These are phyloP conservation scores for Berkeleyomyces rouxiae DNA, from an alignment of 2,329 filamentous ascomycete genomes.

Conservation along the genomic window DNA sequence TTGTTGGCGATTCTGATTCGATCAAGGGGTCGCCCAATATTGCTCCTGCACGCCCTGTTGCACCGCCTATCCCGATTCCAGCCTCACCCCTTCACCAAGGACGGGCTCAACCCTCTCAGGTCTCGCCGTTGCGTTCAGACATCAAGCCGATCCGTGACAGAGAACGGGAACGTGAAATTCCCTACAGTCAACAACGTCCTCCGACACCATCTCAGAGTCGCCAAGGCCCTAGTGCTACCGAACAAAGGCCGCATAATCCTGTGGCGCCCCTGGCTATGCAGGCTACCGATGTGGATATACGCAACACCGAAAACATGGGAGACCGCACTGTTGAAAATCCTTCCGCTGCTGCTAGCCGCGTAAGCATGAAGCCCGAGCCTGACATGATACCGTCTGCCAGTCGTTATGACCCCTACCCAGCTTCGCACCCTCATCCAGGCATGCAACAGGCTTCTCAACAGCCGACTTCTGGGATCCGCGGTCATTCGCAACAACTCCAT, in stretches of 20 bases:
- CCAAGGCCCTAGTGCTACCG: not conserved
- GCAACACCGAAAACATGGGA: not conserved
- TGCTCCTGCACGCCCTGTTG: not conserved
- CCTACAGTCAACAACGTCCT: conserved; percentile 14
- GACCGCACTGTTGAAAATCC: not conserved
- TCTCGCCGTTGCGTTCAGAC: conserved; percentile 20
- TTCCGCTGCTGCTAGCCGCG: conserved; percentile 3
- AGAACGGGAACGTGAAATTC: conserved; percentile 14
- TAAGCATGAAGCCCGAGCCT: conserved; percentile 11
- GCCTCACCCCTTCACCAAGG: conserved; percentile 13
- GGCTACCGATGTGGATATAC: conserved; percentile 6
- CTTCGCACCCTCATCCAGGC: not conserved
- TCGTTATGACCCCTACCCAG: not conserved
- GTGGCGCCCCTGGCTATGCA: conserved; percentile 2
- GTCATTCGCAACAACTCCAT: not conserved
- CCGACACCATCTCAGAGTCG: not conserved
- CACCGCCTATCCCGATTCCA: not conserved
- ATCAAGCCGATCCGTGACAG: conserved; percentile 17
- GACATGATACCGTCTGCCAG: not conserved
- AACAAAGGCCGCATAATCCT: not conserved
- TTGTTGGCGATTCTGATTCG: not conserved
- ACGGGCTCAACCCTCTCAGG: conserved; percentile 10
- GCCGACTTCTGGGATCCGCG: not conserved
- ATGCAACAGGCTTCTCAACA: not conserved
- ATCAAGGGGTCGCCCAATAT: conserved; percentile 4